Base-by-base conservation (phyloP, 2,329 filamentous ascomycete genomes). In the Claviceps sorghi region DNA sequence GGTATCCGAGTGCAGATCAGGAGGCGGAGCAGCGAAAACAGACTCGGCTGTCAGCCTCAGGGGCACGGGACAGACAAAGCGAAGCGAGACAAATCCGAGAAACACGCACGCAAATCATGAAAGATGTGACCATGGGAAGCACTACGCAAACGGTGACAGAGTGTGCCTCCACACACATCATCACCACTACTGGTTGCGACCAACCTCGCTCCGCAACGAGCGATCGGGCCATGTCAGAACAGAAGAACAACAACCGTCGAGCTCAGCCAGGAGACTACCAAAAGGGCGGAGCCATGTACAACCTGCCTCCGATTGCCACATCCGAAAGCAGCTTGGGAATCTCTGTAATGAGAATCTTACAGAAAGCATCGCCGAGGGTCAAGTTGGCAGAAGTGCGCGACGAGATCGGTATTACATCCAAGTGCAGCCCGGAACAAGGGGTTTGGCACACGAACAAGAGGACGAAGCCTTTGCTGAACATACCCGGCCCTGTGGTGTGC, bases 111-210 rank as follows among this genome's bases (percentile, higher is more conserved):
- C 1, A 41, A 21, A 34, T 19, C 6, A 30, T 13, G 40, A 11
- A 19, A 29, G 36, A 30, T 21, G 41, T 26, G 30, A 10, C 6
- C 45, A 34, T 40, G 49, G 29, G 51, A 45, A 43, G 10, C 19
- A 19, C 29, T 11, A 4, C 17, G 21, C 40, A 41, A 34, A 5
- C 15, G 34, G 22, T 19, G 17, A 17, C 40, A 40, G 59, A 55
- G 59, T 75, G 57, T 79, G 77, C 58, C 58, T 79, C 53, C 78
- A 81, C 62, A 78, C 73, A 57, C 78, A 82, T 59, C 77, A 82
- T 59, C 78, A 81, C 62, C 78, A 81, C 66, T 81, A 80, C 68
- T 80, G 78, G 78, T 55, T 73, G 56, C 67, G 68, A 53, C 66
- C 70, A 40, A 61, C 54, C 52, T 59, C 8, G 52, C 57, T 47